Percentiles rank a stretch among this genome's conserved stretches.
Evolutionary conservation across 2,329 filamentous ascomycete genomes (phyloP).

Genomic region (Aureobasidium sp.): DNA sequence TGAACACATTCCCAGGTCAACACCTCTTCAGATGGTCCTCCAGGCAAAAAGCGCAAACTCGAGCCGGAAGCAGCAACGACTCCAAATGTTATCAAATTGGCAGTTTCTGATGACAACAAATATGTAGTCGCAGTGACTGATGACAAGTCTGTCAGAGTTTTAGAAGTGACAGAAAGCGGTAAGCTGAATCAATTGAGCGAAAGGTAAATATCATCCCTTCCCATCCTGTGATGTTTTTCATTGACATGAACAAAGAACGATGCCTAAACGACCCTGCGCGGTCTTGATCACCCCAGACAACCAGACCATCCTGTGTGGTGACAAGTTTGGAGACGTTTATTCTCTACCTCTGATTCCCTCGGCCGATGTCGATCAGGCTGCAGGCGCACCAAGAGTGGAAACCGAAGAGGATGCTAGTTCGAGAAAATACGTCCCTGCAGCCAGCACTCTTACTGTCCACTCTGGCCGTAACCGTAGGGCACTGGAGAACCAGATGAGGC

Average conservation of each 20-base stretch:
- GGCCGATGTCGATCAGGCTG: constrained; percentile 26
- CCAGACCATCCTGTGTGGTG: constrained; percentile 69
- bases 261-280: constrained; percentile 85
- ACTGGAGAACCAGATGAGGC: constrained; percentile 50
- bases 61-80: constrained; percentile 25
- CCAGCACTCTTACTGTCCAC: constrained; percentile 54
- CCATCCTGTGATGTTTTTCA: not conserved
- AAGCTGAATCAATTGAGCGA: constrained; percentile 61
- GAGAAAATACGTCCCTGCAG: constrained; percentile 45
- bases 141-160: constrained; percentile 84
- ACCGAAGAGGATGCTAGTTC: constrained; percentile 20
- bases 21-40: constrained; percentile 25
- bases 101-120: constrained; percentile 55
- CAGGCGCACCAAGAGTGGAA: constrained; percentile 22
- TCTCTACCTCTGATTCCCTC: constrained; percentile 62
- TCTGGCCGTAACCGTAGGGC: constrained; percentile 53
- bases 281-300: constrained; percentile 63
- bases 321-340: constrained; percentile 98
- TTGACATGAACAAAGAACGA: constrained; percentile 46
- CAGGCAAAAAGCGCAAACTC: constrained; percentile 38
- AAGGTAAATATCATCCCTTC: constrained; percentile 46
- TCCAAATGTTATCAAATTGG: constrained; percentile 59
- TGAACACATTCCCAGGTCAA: not conserved
- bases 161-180: constrained; percentile 58
- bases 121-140: constrained; percentile 76